These are phyloP conservation scores for Colletotrichum sp. DNA, from an alignment of 2,329 filamentous ascomycete species.

Conservation along the genomic window DNA sequence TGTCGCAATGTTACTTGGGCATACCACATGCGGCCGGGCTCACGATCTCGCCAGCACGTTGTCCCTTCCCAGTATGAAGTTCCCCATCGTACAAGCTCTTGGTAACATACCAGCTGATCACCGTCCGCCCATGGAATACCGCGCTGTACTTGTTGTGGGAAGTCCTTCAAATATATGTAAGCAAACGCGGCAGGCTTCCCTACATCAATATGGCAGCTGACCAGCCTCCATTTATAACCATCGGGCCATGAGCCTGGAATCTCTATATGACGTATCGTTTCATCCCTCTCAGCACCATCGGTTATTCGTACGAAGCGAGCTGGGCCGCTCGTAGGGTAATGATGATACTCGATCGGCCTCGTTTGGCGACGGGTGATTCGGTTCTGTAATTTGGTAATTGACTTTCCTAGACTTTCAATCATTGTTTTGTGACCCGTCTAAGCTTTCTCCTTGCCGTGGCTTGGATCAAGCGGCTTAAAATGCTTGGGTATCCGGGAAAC, in stretches of 20 bases:
- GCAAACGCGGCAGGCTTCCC: neutral
- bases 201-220: neutral
- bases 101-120: neutral
- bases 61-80: neutral
- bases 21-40: neutral
- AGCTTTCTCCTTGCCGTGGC: accelerated
- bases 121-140: neutral
- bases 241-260: neutral
- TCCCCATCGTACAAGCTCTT: neutral
- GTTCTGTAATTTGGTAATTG: neutral
- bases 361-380: neutral
- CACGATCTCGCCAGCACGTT: neutral
- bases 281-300: neutral
- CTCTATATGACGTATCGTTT: neutral
- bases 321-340: neutral
- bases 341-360: neutral
- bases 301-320: neutral
- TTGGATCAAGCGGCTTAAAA: neutral
- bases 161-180: neutral
- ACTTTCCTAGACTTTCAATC: neutral
- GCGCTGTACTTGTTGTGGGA: neutral
- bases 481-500: neutral
- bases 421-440: neutral
- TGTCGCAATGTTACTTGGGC: neutral
- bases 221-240: neutral